Evolutionary conservation across 352 stramenopile species (phyloP).

Genomic region (Phytophthora foliorum): DNA sequence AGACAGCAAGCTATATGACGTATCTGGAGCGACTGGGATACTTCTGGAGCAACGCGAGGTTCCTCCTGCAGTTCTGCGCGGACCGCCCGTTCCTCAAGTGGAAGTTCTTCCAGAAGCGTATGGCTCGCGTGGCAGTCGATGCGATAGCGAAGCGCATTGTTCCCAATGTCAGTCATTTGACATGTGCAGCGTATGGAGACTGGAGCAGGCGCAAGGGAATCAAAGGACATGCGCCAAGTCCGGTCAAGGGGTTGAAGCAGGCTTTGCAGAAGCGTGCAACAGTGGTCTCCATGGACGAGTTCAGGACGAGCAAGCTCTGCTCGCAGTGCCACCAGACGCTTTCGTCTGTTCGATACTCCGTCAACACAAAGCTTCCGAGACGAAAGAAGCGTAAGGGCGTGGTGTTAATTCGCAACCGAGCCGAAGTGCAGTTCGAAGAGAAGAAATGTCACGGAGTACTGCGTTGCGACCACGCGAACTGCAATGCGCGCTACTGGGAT

Average conservation of each 20-base stretch:
- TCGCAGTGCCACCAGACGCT: conserved; percentile 32
- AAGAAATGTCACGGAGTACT: conserved; percentile 21
- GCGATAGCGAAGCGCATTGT: not conserved
- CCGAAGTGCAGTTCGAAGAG: conserved; percentile 7
- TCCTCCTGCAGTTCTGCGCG: conserved; percentile 7
- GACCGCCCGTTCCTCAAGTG: conserved; percentile 23
- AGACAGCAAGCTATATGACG: not conserved
- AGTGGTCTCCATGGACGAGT: conserved; percentile 38
- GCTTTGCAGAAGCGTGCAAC: conserved; percentile 26
- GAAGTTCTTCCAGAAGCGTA: conserved; percentile 19
- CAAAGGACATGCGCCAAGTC: conserved; percentile 28
- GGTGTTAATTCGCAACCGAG: too few species aligned
- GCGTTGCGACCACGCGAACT: conserved; percentile 13
- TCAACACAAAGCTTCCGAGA: conserved; percentile 16
- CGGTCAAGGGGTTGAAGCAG: conserved; percentile 25
- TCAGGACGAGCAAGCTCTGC: conserved; percentile 39
- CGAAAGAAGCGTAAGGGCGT: conserved; percentile 13
- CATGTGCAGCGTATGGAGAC: too few species aligned
- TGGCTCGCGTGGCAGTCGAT: conserved; percentile 15
- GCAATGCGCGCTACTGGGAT: conserved; percentile 17
- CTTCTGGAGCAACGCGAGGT: too few species aligned
- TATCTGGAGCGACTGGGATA: too few species aligned
- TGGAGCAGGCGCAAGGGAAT: conserved; percentile 4
- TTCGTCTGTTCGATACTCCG: conserved; percentile 14
- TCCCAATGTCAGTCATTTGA: too few species aligned